Percentiles rank a stretch among this genome's conserved stretches.
Evolutionary conservation across 2,329 filamentous ascomycete genomes (phyloP).

Genomic region (Apiospora malaysiana): DNA sequence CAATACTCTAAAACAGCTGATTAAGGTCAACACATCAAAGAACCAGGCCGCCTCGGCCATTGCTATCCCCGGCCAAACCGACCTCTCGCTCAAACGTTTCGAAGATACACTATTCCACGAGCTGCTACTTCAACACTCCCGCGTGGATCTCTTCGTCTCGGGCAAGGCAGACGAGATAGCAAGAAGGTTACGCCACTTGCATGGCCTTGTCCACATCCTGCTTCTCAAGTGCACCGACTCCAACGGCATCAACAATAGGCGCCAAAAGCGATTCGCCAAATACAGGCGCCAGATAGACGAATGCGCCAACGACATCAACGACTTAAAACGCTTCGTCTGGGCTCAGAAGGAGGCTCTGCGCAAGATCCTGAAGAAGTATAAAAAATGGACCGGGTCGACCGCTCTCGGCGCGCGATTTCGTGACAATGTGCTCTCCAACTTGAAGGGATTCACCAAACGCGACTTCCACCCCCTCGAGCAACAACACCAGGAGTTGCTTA

Average conservation of each 20-base stretch:
- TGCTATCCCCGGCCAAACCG: slow-evolving; percentile 73
- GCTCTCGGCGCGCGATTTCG: slow-evolving; percentile 70
- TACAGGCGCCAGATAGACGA: slow-evolving; percentile 58
- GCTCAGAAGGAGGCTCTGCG: slow-evolving; percentile 79
- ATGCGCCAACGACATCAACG: slow-evolving; percentile 74
- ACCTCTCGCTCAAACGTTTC: slow-evolving; percentile 64
- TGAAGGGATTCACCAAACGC: slow-evolving; percentile 73
- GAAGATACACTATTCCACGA: slow-evolving; percentile 75
- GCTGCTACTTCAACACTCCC: slow-evolving; percentile 76
- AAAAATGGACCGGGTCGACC: slow-evolving; percentile 81
- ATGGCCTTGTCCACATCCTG: slow-evolving; percentile 53
- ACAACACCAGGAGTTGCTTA: slow-evolving; percentile 57
- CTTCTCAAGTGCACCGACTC: slow-evolving; percentile 49
- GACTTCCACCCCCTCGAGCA: slow-evolving; percentile 62
- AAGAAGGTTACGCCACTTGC: slow-evolving; percentile 62
- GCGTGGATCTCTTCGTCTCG: slow-evolving; percentile 77
- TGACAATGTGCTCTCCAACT: slow-evolving; percentile 67
- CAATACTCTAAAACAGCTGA: slow-evolving; percentile 83
- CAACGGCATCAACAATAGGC: slow-evolving; percentile 46
- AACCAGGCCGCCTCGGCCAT: slow-evolving; percentile 70
- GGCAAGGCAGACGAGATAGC: slow-evolving; percentile 83
- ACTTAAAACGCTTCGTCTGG: slow-evolving; percentile 72
- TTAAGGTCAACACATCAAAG: slow-evolving; percentile 78
- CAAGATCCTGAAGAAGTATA: slow-evolving; percentile 87
- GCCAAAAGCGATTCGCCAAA: slow-evolving; percentile 58